These are phyloP conservation scores for Globisporangium cylindrosporum DNA, from an alignment of 352 stramenopile species.

Conservation along the genomic window DNA sequence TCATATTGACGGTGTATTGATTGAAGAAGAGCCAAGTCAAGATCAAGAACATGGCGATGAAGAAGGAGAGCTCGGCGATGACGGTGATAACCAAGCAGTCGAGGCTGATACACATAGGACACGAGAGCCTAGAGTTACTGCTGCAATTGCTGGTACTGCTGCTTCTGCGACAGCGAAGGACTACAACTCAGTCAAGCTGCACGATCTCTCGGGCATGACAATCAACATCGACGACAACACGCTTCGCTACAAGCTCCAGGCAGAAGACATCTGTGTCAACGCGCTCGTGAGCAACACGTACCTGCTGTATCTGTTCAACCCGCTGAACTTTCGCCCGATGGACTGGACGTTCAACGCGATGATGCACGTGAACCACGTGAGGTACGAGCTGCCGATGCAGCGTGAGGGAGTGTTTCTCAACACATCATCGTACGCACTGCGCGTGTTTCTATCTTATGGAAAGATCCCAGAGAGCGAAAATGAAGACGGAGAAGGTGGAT, in stretches of 20 bases:
- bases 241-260: slow-evolving; percentile 61
- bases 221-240: slow-evolving; percentile 86
- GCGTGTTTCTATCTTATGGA: slow-evolving; percentile 84
- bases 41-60: not conserved
- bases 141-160: not conserved
- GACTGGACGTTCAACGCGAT: slow-evolving; percentile 80
- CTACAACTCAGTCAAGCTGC: slow-evolving; percentile 58
- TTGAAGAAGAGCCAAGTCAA: not conserved
- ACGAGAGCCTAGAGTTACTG: not conserved
- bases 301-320: slow-evolving; percentile 87
- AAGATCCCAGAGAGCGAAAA: slow-evolving; percentile 50
- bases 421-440: slow-evolving; percentile 57
- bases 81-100: not conserved
- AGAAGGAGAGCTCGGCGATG: not conserved
- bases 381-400: slow-evolving; percentile 52
- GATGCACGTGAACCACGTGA: slow-evolving; percentile 49
- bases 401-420: slow-evolving; percentile 84
- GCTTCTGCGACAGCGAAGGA: not conserved
- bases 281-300: slow-evolving; percentile 84
- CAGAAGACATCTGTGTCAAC: slow-evolving; percentile 69
- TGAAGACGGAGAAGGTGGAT: slow-evolving; percentile 15
- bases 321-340: slow-evolving; percentile 71
- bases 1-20: not conserved
- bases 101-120: not conserved
- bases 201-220: slow-evolving; percentile 84